Conservation (phyloP, 257 asterid species). For the Gentiana macrophylla region DNA sequence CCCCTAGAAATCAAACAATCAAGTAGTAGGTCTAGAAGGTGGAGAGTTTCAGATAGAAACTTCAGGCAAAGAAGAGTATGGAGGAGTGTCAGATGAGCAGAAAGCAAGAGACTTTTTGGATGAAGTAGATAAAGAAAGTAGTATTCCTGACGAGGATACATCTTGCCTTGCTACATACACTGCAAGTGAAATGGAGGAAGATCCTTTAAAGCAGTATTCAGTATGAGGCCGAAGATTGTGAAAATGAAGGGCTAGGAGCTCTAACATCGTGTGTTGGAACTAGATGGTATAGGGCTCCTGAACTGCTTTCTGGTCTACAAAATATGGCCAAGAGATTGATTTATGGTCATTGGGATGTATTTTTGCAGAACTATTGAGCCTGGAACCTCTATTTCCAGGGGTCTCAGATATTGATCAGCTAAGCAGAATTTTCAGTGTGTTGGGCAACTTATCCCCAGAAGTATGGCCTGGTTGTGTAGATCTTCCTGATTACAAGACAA, state of each 20-base stretch:
- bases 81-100: constrained; percentile 21
- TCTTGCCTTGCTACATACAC: constrained; percentile 83
- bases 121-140: constrained; percentile 54
- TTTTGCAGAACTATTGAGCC: constrained; percentile 69
- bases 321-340: constrained; percentile 75
- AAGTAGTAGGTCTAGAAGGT: constrained; percentile 14
- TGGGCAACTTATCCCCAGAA: constrained; percentile 70
- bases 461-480: constrained; percentile 76
- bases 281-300: constrained; percentile 95
- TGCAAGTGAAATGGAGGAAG: constrained; percentile 67
- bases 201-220: constrained; percentile 39
- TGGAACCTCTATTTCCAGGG: constrained; percentile 81
- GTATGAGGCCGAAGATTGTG: constrained; percentile 52
- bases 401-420: constrained; percentile 86
- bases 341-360: constrained; percentile 96
- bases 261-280: constrained; percentile 96
- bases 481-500: constrained; percentile 78
- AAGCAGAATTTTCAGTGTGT: constrained; percentile 43
- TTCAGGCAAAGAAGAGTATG: constrained; percentile 21
- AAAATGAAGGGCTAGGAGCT: constrained; percentile 41
- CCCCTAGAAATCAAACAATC: constrained; percentile 20
- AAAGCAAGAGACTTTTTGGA: constrained; percentile 19
- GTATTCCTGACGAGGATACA: constrained; percentile 55
- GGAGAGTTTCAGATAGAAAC: constrained; percentile 18
- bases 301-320: constrained; percentile 85